Base-by-base conservation (phyloP, 805 yeast genomes). In the Priceomyces medius region DNA sequence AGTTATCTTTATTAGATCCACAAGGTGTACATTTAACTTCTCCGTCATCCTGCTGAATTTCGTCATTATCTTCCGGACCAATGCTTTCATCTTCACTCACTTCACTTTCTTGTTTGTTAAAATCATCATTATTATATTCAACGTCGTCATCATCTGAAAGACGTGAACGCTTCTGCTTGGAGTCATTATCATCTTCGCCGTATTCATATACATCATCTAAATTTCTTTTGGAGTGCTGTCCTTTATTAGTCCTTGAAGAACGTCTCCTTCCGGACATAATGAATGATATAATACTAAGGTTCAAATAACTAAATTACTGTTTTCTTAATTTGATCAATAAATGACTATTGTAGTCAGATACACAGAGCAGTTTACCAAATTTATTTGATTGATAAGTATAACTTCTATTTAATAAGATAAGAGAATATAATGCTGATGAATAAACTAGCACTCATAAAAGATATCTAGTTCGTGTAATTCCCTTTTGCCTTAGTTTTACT, bases 1-100 rank as follows among this genome's bases (percentile, higher is more conserved):
- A 81, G 46, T 79, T 81, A 13, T 63, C 71, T 42, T 77, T 78
- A 16, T 70, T 76, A 1, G 85, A 67, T 2, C 83, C 84, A 60
- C 89, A 83, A 0, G 77, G 80, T 1, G 70, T 58, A 57, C 90
- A 83, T 19, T 78, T 64, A 1, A 83, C 81, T 21, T 56, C 64
- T 18, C 67, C 83, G 19, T 64, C 68, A 19, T 67, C 67, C 34
- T 55, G 64, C 12, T 62, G 56, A n/a, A n/a, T n/a, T 4, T 47
- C 48, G 20, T 40, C 42, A 18, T 35, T 46, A 10, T 37, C 47
- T n/a, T 39, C 42, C 20, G 34, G 45, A n/a, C 42, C 42, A 37
- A 43, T 39, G 9, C 26, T 40, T 7, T 37, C 45, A 27, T 37
- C 46, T 6, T 42, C 47, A 14, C 27, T 31, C 1, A 31, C 40